Evolutionary conservation across 768 basidiomycete genomes (phyloP).

Genomic region (Trichaptum fuscoviolaceum): DNA sequence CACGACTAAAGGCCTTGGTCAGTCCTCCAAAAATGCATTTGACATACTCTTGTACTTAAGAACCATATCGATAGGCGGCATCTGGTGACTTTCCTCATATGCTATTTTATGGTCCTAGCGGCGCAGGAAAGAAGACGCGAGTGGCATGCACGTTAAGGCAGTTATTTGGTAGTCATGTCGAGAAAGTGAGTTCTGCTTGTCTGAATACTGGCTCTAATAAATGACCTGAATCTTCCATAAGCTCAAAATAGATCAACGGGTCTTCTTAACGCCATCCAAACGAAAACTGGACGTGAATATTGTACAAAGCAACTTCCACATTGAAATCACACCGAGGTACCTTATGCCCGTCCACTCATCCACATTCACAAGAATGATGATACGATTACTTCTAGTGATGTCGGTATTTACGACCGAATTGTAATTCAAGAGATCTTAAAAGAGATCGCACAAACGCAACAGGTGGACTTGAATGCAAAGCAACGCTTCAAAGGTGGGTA

Average conservation of each 20-base stretch:
- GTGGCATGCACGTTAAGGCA: slow-evolving; percentile 86
- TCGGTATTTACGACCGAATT: slow-evolving; percentile 89
- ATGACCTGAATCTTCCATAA: slow-evolving; percentile 26
- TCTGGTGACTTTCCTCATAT: slow-evolving; percentile 97
- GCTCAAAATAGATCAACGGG: slow-evolving; percentile 97
- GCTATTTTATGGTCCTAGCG: slow-evolving; percentile 95
- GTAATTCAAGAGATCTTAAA: slow-evolving; percentile 97
- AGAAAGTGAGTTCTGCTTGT: slow-evolving; percentile 57
- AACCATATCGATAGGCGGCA: slow-evolving; percentile 48
- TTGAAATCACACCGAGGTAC: slow-evolving; percentile 95
- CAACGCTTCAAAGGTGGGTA: slow-evolving; percentile 89
- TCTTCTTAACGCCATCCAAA: slow-evolving; percentile 91
- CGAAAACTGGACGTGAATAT: slow-evolving; percentile 95
- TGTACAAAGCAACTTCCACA: slow-evolving; percentile 96
- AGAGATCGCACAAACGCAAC: slow-evolving; percentile 98
- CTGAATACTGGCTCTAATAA: not conserved
- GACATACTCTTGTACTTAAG: not conserved
- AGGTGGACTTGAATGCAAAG: slow-evolving; percentile 92
- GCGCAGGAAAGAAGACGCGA: slow-evolving; percentile 97
- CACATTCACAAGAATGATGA: not conserved
- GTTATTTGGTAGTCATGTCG: slow-evolving; percentile 86
- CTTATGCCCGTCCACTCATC: slow-evolving; percentile 14
- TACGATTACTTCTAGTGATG: slow-evolving; percentile 56
- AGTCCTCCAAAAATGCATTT: slow-evolving; percentile 14
- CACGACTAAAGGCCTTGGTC: slow-evolving; percentile 75